Base-by-base conservation (phyloP, 2,329 filamentous ascomycete genomes). In the Fusarium graminum region DNA sequence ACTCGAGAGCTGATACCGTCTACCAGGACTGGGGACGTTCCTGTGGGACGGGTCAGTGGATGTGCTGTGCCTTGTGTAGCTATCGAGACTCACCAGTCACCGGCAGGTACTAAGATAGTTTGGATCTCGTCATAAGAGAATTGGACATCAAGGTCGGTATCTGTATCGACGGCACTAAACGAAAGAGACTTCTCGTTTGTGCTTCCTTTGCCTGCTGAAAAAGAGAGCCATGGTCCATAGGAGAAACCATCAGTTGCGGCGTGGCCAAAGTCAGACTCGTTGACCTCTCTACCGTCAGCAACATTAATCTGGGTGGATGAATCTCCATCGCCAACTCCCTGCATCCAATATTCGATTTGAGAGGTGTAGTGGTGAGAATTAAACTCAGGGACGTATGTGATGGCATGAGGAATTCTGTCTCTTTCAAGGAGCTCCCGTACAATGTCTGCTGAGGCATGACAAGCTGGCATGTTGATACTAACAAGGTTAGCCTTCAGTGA, bases 71-170 rank as follows among this genome's bases (percentile, higher is more conserved):
- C 4, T 2, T 5, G 6, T 16, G 9, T 12, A 11, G 5, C 17
- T 12, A 1, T n/a, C 3, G 4, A 8, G 4, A 22, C 52, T 40
- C 32, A 63, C 65, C 65, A 68, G 11, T 61, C 6, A 3, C 65
- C 65, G 14, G 65, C 60, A 16, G 57, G 65, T 4, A 59, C 26
- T 3, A 56, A 38, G n/a, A 68, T n/a, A 0, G 60, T 66, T 14
- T 68, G 65, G 22, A 68, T 68, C 29, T 68, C 65, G n/a, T 68
- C 65, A 3, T 68, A 68, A 1, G 65, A 53, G 19, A 68, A 66
- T 50, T 68, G 55, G 29, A 68, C n/a, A 9, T 68, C 65, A 1
- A 68, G 51, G 4, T 52, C 43, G 2, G 40, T 66, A 22, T 68
- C 65, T 5, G 47, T 55, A 14, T 68, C 65, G 3, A 68, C 26